phyloP scores from a whole-genome alignment of 768 basidiomycete genomes.

The Leccinum truebloodii region DNA sequence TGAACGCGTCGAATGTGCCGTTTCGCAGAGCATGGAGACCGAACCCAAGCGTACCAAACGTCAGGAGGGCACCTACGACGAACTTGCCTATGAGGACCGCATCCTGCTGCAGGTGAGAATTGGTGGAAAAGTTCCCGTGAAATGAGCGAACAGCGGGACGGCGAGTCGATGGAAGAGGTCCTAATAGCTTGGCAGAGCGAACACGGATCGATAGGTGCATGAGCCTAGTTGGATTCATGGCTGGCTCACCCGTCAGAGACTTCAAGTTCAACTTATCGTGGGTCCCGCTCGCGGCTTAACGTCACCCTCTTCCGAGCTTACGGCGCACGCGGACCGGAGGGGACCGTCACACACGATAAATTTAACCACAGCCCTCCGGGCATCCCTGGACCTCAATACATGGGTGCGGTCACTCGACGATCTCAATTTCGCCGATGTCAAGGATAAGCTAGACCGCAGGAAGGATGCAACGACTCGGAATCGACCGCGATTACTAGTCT shows the following conservation, averaged over 20 bases:
- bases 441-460: too few relatives aligned
- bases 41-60: slow-evolving; percentile 21
- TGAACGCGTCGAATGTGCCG: neutral
- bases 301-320: too few relatives aligned
- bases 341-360: too few relatives aligned
- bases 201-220: neutral
- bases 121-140: neutral
- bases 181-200: neutral
- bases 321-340: too few relatives aligned
- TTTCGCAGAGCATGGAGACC: slow-evolving; percentile 20
- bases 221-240: neutral
- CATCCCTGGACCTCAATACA: too few relatives aligned
- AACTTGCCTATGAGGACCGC: slow-evolving; percentile 11
- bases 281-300: neutral
- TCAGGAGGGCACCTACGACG: slow-evolving; percentile 19
- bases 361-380: too few relatives aligned
- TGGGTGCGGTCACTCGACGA: too few relatives aligned
- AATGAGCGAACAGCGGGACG: neutral
- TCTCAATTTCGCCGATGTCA: too few relatives aligned
- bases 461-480: too few relatives aligned
- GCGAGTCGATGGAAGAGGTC: neutral
- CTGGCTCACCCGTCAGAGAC: neutral
- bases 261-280: neutral
- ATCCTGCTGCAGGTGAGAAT: slow-evolving; percentile 7
- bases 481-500: too few relatives aligned